Base-by-base conservation (phyloP, 148 eudicot genomes). In the Hydrangea macrophylla region DNA sequence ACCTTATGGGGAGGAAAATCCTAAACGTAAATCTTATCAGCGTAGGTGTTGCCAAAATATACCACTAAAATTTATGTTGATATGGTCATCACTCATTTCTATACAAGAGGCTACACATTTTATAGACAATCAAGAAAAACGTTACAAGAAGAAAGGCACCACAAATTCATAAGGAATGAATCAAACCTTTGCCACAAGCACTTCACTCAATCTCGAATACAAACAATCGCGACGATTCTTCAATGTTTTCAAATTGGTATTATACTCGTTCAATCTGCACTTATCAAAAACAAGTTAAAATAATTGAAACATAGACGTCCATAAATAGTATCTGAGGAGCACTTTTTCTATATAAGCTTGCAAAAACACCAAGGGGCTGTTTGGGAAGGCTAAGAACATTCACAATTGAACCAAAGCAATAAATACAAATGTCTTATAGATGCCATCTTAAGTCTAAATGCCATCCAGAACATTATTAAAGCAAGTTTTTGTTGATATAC, bases 261-360 rank as follows among this genome's bases (percentile, higher is more conserved):
- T 72, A 67, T 94, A 87, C 83, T 85, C 92, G 76, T 85, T 88
- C 58, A 94, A 82, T 80, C 99, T 94, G 85, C 78, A 73, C 55
- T 20, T 8, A 69, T 75, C 62, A 20, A 30, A 26, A 63, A 42
- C 44, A 30, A 35, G 31, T 11, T 26, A 22, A 18, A 20, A 48
- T 48, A 48, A 18, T n/a, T n/a, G n/a, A n/a, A n/a, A n/a, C n/a
- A n/a, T n/a, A n/a, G n/a, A n/a, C n/a, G n/a, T n/a, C n/a, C n/a
- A n/a, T n/a, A n/a, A n/a, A n/a, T n/a, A n/a, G n/a, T n/a, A n/a
- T n/a, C n/a, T n/a, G n/a, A n/a, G n/a, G n/a, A n/a, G n/a, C n/a
- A n/a, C n/a, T n/a, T n/a, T n/a, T n/a, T n/a, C n/a, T n/a, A n/a
- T n/a, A n/a, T n/a, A n/a, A n/a, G n/a, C n/a, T n/a, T n/a, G n/a